Conservation (phyloP, 306 rosid species). For the Vigna angularis region DNA sequence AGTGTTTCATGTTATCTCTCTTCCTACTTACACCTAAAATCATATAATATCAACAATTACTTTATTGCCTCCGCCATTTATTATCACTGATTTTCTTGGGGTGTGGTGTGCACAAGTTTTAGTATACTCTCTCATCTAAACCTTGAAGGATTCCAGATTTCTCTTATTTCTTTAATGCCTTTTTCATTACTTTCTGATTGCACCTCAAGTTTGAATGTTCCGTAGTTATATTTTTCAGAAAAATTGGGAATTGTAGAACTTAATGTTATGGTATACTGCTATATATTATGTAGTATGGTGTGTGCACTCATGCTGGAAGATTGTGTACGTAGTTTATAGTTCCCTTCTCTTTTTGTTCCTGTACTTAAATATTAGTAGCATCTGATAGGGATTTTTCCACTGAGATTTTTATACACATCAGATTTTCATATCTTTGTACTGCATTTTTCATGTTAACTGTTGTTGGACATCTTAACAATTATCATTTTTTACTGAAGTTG, state of each 20-base stretch:
- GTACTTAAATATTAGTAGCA: not conserved
- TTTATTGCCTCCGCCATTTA: not conserved
- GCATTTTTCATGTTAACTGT: not conserved
- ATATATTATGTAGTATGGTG: not conserved
- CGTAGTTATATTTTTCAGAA: constrained; percentile 2
- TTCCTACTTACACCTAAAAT: not conserved
- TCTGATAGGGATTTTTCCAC: not conserved
- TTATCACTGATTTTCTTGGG: not conserved
- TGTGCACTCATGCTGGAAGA: constrained; percentile 10
- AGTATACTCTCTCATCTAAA: not conserved
- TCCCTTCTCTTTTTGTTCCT: not conserved
- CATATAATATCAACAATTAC: not conserved
- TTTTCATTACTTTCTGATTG: constrained; percentile 11
- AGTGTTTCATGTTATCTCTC: not conserved
- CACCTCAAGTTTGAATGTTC: constrained; percentile 25
- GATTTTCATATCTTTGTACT: not conserved
- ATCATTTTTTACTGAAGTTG: not conserved
- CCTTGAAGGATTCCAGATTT: not conserved
- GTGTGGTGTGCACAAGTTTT: not conserved
- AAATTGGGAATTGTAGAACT: not conserved
- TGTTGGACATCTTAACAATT: not conserved
- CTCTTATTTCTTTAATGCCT: not conserved
- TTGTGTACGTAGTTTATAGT: not conserved
- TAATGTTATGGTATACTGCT: not conserved
- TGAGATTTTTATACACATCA: not conserved